Evolutionary conservation across 2,329 filamentous ascomycete species (phyloP).

Genomic region (Cladosporium sp.): DNA sequence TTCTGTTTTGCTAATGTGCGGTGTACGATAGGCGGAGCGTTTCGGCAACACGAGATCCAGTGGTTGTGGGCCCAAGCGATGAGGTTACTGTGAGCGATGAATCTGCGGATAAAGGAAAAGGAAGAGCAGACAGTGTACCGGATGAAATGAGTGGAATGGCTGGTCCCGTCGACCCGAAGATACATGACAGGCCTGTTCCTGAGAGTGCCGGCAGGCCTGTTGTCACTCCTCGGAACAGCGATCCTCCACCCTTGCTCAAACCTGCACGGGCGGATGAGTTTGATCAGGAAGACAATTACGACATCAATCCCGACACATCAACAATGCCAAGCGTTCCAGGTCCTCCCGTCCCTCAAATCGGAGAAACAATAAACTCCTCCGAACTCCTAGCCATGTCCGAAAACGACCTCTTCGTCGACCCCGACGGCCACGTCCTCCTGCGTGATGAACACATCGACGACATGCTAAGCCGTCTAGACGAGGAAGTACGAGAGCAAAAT

Average conservation of each 20-base stretch:
- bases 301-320: background rate
- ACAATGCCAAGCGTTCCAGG: background rate
- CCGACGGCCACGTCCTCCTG: background rate
- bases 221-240: background rate
- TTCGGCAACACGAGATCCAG: background rate
- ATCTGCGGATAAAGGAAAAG: background rate
- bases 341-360: background rate
- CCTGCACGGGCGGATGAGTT: background rate
- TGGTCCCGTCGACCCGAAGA: no score
- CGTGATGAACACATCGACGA: background rate
- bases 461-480: background rate
- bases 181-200: no score
- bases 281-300: background rate
- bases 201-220: no score
- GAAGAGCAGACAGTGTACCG: background rate
- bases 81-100: background rate
- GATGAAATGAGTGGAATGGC: no score
- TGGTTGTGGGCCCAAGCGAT: background rate
- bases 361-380: background rate
- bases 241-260: background rate
- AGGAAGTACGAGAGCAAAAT: background rate
- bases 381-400: background rate
- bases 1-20: constrained; percentile 3
- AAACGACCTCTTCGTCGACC: background rate
- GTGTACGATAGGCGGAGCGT: constrained; percentile 5